Percentiles rank a stretch among this genome's conserved stretches.
phyloP scores from a whole-genome alignment of 2,329 filamentous ascomycete species.

The Onygenales sp. region DNA sequence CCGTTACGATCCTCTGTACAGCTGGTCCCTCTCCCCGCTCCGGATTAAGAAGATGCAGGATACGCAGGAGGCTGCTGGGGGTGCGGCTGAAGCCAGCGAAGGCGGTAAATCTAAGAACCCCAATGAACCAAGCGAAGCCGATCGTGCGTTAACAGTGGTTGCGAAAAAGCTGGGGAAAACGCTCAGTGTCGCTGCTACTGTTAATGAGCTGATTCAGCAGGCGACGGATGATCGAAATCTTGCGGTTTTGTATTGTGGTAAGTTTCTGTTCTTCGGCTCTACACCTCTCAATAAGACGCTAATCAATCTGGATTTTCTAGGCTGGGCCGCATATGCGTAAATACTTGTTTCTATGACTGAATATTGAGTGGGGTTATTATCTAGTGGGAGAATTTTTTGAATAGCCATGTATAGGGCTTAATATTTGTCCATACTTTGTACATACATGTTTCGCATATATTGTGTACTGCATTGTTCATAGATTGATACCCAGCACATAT shows the following conservation, averaged over 20 bases:
- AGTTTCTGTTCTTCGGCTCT: constrained; percentile 21
- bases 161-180: constrained; percentile 93
- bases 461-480: not conserved
- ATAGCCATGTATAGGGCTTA: not conserved
- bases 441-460: not conserved
- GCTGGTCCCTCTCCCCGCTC: constrained; percentile 76
- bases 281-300: not conserved
- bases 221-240: constrained; percentile 88
- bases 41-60: constrained; percentile 60
- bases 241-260: constrained; percentile 77
- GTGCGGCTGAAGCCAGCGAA: constrained; percentile 24
- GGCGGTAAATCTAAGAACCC: constrained; percentile 32
- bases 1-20: constrained; percentile 95
- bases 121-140: constrained; percentile 67
- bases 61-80: constrained; percentile 33
- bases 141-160: constrained; percentile 83
- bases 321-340: constrained; percentile 44
- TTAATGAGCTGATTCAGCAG: constrained; percentile 94
- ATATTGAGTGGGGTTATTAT: not conserved
- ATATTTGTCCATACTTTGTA: not conserved
- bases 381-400: not conserved
- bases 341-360: not conserved
- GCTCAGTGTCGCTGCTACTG: constrained; percentile 85
- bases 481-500: not conserved
- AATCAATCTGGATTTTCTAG: constrained; percentile 16